phyloP scores from a whole-genome alignment of 768 basidiomycete genomes.

The Phylloporus arenicola region DNA sequence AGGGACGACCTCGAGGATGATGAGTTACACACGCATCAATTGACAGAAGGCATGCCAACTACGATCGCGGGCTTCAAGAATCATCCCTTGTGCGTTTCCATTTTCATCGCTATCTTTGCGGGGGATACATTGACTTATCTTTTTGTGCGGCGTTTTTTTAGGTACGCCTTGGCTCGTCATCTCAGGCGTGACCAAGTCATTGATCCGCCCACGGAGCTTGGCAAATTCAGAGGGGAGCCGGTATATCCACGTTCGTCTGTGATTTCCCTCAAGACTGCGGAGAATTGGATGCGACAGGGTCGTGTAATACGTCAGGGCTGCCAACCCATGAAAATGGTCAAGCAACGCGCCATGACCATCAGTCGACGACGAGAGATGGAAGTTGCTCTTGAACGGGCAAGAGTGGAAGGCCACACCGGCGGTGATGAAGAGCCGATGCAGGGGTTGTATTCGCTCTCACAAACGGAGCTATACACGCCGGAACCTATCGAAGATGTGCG shows the following conservation, averaged over 20 bases:
- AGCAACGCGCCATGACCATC: constrained; percentile 78
- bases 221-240: constrained; percentile 87
- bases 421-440: constrained; percentile 65
- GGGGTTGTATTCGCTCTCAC: constrained; percentile 76
- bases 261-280: constrained; percentile 80
- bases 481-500: constrained; percentile 81
- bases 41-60: constrained; percentile 90
- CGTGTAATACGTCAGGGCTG: constrained; percentile 63
- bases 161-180: constrained; percentile 82
- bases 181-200: constrained; percentile 85
- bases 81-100: constrained; percentile 66
- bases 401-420: constrained; percentile 33
- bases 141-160: constrained; percentile 24
- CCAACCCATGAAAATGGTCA: constrained; percentile 88
- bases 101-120: constrained; percentile 21
- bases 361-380: constrained; percentile 70
- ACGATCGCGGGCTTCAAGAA: constrained; percentile 90
- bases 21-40: constrained; percentile 69
- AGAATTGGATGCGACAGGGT: constrained; percentile 93
- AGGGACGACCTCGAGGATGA: constrained; percentile 92
- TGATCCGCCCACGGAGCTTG: constrained; percentile 73
- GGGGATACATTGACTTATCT: background rate
- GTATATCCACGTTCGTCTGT: constrained; percentile 86
- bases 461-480: constrained; percentile 80
- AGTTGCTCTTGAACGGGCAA: constrained; percentile 41